Evolutionary conservation across 495 filamentous ascomycete genomes (phyloP).

Genomic region (Penicillium parvum): DNA sequence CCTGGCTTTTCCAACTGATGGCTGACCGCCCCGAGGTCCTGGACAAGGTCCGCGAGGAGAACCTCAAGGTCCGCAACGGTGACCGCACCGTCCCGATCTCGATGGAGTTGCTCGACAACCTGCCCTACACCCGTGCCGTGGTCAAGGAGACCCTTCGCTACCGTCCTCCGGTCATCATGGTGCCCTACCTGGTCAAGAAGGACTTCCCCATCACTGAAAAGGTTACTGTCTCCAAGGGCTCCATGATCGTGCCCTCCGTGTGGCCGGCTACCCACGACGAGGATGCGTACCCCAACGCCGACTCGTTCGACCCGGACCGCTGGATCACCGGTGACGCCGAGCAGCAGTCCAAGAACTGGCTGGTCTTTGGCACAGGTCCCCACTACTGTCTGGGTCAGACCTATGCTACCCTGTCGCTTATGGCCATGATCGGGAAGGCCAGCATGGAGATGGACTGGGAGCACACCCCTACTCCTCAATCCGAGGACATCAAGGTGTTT

Average conservation of each 20-base stretch:
- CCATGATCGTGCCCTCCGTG: conserved; percentile 89
- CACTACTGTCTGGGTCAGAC: conserved; percentile 96
- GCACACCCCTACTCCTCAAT: conserved; percentile 72
- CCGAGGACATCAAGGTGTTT: conserved; percentile 97
- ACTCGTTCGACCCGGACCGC: conserved; percentile 81
- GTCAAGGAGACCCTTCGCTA: conserved; percentile 93
- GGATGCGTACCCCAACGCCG: conserved; percentile 85
- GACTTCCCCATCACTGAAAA: conserved; percentile 84
- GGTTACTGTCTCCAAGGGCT: conserved; percentile 87
- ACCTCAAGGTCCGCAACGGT: conserved; percentile 71
- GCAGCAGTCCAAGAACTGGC: conserved; percentile 90
- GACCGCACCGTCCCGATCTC: conserved; percentile 65
- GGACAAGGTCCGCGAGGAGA: conserved; percentile 89
- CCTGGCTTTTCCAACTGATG: conserved; percentile 93
- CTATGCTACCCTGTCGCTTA: conserved; percentile 87
- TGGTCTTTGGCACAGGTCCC: conserved; percentile 93
- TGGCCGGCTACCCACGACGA: conserved; percentile 91
- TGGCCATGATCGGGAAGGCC: conserved; percentile 91
- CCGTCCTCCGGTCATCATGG: conserved; percentile 96
- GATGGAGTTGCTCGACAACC: conserved; percentile 79
- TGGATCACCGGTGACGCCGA: conserved; percentile 91
- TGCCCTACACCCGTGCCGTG: conserved; percentile 88
- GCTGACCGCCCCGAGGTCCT: conserved; percentile 90
- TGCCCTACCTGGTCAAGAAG: conserved; percentile 94
- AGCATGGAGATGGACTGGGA: conserved; percentile 86